These are phyloP conservation scores for Talaromyces liani DNA, from an alignment of 495 filamentous ascomycete genomes.

Conservation along the genomic window DNA sequence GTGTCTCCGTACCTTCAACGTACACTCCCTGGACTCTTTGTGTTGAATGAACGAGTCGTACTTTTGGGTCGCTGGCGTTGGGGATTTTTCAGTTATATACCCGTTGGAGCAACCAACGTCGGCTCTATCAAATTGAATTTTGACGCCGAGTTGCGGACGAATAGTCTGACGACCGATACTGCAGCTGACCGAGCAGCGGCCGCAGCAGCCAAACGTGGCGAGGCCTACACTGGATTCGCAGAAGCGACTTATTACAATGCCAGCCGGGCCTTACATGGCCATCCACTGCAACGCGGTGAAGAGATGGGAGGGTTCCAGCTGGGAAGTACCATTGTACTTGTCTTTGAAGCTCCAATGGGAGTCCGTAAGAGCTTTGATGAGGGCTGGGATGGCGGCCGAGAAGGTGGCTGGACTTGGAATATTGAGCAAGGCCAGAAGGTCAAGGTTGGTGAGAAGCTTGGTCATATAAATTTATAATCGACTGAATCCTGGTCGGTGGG, in stretches of 20 bases:
- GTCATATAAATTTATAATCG: slow-evolving; percentile 40
- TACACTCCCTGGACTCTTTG: slow-evolving; percentile 88
- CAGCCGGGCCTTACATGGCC: slow-evolving; percentile 68
- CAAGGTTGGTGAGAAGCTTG: slow-evolving; percentile 81
- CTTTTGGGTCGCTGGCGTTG: slow-evolving; percentile 90
- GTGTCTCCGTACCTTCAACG: slow-evolving; percentile 92
- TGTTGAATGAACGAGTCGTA: slow-evolving; percentile 92
- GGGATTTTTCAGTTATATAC: slow-evolving; percentile 94
- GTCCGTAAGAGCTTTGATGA: slow-evolving; percentile 55
- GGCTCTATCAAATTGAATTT: slow-evolving; percentile 97
- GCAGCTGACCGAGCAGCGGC: slow-evolving; percentile 76
- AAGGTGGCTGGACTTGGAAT: slow-evolving; percentile 72
- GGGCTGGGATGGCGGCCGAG: slow-evolving; percentile 49
- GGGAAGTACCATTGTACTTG: slow-evolving; percentile 89
- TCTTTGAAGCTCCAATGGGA: slow-evolving; percentile 87
- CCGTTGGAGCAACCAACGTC: slow-evolving; percentile 98
- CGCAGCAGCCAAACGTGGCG: slow-evolving; percentile 63
- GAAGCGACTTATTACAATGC: slow-evolving; percentile 85
- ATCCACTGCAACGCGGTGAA: slow-evolving; percentile 77
- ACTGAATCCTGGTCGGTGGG: too few relatives aligned
- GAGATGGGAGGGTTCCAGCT: slow-evolving; percentile 99
- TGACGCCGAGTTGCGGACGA: slow-evolving; percentile 88
- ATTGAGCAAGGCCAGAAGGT: slow-evolving; percentile 81
- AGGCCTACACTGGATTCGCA: slow-evolving; percentile 76
- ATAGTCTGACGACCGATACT: slow-evolving; percentile 83